Conservation (phyloP, 176 grass and related monocot species). For the Sorghum bicolor region DNA sequence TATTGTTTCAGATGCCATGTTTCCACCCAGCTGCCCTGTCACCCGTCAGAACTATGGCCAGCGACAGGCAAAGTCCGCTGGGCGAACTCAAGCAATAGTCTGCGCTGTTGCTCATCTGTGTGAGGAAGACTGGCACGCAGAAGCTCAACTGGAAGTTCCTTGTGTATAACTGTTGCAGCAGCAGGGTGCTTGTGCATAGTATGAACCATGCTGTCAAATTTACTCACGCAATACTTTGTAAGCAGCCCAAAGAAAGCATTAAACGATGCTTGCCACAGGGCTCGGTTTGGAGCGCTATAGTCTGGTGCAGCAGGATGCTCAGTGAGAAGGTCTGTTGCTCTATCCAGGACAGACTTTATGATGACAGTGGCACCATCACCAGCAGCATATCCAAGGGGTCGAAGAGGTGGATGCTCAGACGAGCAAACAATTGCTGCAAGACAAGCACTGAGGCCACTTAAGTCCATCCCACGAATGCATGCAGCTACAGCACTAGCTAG, state of each 20-base stretch:
- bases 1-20: conserved; percentile 28
- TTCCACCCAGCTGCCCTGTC: conserved; percentile 30
- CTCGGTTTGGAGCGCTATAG: conserved; percentile 38
- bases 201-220: conserved; percentile 64
- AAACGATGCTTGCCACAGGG: conserved; percentile 80
- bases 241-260: conserved; percentile 71
- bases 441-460: conserved; percentile 69
- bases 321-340: conserved; percentile 61
- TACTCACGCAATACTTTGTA: conserved; percentile 63
- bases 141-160: conserved; percentile 76
- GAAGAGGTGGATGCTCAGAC: conserved; percentile 67
- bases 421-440: conserved; percentile 83
- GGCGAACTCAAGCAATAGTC: conserved; percentile 65
- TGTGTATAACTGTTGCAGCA: conserved; percentile 45
- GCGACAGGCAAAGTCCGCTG: conserved; percentile 43
- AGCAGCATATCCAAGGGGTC: conserved; percentile 53
- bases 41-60: conserved; percentile 32
- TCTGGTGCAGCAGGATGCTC: conserved; percentile 34
- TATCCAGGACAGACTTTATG: conserved; percentile 72
- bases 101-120: conserved; percentile 76
- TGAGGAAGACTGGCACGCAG: conserved; percentile 85
- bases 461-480: conserved; percentile 61
- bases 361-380: conserved; percentile 70
- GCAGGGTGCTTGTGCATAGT: conserved; percentile 29
- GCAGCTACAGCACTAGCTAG: conserved; percentile 47